These are phyloP conservation scores for Keithomyces neogunnii DNA, from an alignment of 2,329 filamentous ascomycete genomes.

Conservation along the genomic window DNA sequence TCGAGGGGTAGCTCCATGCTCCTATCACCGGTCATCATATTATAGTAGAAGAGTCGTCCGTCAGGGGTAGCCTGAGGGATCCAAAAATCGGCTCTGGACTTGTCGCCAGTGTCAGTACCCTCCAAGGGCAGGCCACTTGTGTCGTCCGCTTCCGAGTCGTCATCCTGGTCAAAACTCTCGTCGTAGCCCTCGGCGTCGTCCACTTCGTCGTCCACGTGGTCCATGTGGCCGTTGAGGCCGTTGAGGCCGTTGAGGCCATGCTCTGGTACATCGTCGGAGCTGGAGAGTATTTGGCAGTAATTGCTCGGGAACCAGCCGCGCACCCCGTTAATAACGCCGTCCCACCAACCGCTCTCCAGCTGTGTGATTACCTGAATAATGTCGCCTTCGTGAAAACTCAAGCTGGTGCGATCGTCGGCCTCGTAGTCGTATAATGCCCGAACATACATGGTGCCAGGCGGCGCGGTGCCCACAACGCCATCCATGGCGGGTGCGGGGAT, in stretches of 20 bases:
- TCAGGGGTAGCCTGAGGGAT: constrained; percentile 95
- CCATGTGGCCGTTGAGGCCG: constrained; percentile 42
- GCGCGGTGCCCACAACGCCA: constrained; percentile 49
- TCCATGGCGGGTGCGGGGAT: constrained; percentile 39
- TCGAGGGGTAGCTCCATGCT: constrained; percentile 93
- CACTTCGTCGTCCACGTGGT: constrained; percentile 52
- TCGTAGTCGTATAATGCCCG: constrained; percentile 97
- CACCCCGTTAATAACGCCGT: constrained; percentile 93
- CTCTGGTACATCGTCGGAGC: constrained; percentile 64
- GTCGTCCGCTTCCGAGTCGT: constrained; percentile 54
- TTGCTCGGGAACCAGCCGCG: constrained; percentile 99
- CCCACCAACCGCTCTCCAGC: constrained; percentile 98
- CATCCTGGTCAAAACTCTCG: constrained; percentile 58
- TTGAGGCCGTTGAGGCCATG: constrained; percentile 36
- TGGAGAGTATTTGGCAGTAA: constrained; percentile 83
- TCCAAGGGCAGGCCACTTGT: constrained; percentile 59
- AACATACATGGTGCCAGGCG: constrained; percentile 73
- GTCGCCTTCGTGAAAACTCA: constrained; percentile 95
- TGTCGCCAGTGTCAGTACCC: constrained; percentile 50
- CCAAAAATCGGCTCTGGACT: constrained; percentile 93
- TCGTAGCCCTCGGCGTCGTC: constrained; percentile 59
- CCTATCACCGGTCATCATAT: constrained; percentile 91
- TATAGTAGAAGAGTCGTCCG: constrained; percentile 93
- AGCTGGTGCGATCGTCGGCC: constrained; percentile 89
- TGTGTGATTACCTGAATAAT: constrained; percentile 98